Percentiles rank a stretch among this genome's conserved stretches.
Evolutionary conservation across 305 asterid species (phyloP).

Genomic region (Nicotiana rustica): DNA sequence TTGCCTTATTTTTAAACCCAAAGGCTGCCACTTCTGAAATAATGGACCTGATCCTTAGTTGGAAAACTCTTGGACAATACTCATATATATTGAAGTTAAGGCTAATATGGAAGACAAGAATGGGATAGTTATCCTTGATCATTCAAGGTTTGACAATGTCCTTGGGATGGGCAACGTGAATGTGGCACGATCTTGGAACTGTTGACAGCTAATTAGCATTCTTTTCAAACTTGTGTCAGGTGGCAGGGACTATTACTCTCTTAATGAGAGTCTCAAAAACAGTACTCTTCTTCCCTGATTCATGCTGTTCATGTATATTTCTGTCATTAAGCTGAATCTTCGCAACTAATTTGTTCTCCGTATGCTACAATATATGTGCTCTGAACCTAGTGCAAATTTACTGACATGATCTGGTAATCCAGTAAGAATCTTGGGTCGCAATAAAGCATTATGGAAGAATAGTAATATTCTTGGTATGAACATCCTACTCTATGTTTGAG

Average conservation of each 20-base stretch:
- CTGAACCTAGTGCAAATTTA: background rate
- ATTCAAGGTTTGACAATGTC: background rate
- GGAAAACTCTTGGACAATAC: conserved; percentile 15
- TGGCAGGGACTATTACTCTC: background rate
- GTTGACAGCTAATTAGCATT: background rate
- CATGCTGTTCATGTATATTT: background rate
- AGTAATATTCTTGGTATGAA: conserved; percentile 17
- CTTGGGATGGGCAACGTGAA: background rate
- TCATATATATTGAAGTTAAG: background rate
- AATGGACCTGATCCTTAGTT: background rate
- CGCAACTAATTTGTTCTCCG: background rate
- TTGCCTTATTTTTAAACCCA: too few species aligned
- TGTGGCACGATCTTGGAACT: background rate
- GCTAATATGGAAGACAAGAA: background rate
- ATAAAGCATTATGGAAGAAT: conserved; percentile 6
- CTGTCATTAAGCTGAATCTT: background rate
- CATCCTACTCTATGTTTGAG: conserved; percentile 4
- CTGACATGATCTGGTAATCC: background rate
- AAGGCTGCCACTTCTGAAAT: too few species aligned
- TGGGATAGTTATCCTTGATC: conserved; percentile 15
- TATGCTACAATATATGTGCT: background rate
- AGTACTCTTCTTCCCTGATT: conserved; percentile 28
- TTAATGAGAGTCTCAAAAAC: background rate
- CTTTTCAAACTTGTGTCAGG: conserved; percentile 8
- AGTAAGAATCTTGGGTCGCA: background rate